phyloP scores from a whole-genome alignment of 805 yeast species.

The Candida coleopterorum region DNA sequence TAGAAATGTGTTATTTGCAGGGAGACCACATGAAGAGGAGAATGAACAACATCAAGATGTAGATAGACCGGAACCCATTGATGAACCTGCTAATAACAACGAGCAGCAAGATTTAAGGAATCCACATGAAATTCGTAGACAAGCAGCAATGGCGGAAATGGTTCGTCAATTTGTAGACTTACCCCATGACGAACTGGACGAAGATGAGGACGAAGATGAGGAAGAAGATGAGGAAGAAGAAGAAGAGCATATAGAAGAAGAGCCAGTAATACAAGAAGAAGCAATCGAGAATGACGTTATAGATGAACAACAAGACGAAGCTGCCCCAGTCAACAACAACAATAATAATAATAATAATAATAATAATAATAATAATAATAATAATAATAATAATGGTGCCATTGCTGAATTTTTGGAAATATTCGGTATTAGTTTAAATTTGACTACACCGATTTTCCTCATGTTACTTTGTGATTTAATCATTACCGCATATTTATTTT shows the following conservation, averaged over 20 bases:
- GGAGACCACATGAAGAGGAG: neutral
- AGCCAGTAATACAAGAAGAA: neutral
- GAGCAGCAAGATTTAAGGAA: no score
- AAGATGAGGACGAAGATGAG: neutral
- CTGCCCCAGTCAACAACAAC: slow-evolving; percentile 11
- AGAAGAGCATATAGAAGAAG: slow-evolving; percentile 11
- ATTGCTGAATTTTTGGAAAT: slow-evolving; percentile 28
- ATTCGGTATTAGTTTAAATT: slow-evolving; percentile 30
- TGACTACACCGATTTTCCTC: slow-evolving; percentile 32
- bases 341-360: no score
- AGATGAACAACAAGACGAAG: slow-evolving; percentile 12
- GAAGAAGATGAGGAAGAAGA: slow-evolving; percentile 2
- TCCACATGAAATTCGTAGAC: no score
- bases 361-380: no score
- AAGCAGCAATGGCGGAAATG: no score
- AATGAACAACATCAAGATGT: slow-evolving; percentile 4
- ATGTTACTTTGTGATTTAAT: slow-evolving; percentile 27
- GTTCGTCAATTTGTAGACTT: no score
- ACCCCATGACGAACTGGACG: neutral
- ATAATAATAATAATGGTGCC: slow-evolving; percentile 15
- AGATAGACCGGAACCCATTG: slow-evolving; percentile 4
- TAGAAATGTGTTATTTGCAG: slow-evolving; percentile 7
- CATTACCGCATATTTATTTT: slow-evolving; percentile 32
- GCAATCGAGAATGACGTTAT: neutral
- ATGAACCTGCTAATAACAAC: neutral